Conservation (phyloP, 768 basidiomycete species). For the Boletales sp. region DNA sequence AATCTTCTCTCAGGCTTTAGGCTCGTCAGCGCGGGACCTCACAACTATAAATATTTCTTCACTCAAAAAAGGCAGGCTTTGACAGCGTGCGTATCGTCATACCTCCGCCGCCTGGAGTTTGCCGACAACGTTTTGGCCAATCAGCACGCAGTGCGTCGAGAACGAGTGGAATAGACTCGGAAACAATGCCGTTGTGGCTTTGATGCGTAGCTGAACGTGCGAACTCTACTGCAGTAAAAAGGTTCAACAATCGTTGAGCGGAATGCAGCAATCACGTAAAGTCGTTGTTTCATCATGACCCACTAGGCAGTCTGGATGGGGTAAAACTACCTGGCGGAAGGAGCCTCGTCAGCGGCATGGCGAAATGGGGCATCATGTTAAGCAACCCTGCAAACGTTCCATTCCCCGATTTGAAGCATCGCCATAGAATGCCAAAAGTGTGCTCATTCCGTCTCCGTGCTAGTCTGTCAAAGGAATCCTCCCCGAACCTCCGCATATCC, state of each 20-base stretch:
- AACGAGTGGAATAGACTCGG: slow-evolving; percentile 6
- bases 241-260: neutral
- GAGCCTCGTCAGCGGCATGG: neutral
- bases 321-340: neutral
- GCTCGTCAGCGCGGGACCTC: slow-evolving; percentile 11
- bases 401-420: slow-evolving; percentile 1
- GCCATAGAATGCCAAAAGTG: slow-evolving; percentile 2
- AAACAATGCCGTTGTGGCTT: neutral
- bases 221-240: slow-evolving; percentile 4
- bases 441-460: neutral
- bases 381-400: neutral
- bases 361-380: neutral
- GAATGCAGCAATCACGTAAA: slow-evolving; percentile 10
- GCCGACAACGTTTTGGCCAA: slow-evolving; percentile 4
- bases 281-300: slow-evolving; percentile 8
- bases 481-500: slow-evolving; percentile 15
- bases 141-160: slow-evolving; percentile 1
- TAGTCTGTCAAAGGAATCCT: neutral
- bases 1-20: slow-evolving; percentile 26
- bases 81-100: slow-evolving; percentile 24
- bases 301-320: slow-evolving; percentile 2
- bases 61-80: slow-evolving; percentile 9
- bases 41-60: slow-evolving; percentile 8
- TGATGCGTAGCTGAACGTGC: slow-evolving; percentile 9
- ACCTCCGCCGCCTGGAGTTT: slow-evolving; percentile 15